Evolutionary conservation across 768 basidiomycete genomes (phyloP).

Genomic region (Pluteus cervinus): DNA sequence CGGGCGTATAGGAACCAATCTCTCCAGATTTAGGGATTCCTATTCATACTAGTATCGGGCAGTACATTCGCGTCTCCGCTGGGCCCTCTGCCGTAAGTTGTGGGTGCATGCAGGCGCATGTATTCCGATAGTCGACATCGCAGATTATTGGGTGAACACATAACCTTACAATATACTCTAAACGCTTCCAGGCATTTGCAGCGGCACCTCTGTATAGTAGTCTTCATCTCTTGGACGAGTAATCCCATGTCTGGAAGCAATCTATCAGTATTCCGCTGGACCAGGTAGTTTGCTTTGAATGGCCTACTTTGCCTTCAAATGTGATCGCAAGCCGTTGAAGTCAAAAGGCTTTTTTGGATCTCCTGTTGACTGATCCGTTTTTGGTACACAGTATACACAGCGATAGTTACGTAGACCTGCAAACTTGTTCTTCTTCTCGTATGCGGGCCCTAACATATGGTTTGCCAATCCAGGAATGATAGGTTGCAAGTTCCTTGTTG

Average conservation of each 20-base stretch:
- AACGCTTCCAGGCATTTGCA: too few species aligned
- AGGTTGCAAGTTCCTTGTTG: background rate
- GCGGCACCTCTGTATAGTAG: too few species aligned
- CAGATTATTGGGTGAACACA: too few species aligned
- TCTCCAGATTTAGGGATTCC: too few species aligned
- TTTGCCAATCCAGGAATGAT: background rate
- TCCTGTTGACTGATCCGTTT: background rate
- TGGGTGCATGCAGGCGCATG: too few species aligned
- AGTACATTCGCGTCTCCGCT: too few species aligned
- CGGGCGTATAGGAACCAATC: too few species aligned
- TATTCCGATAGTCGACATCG: too few species aligned
- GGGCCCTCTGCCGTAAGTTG: too few species aligned
- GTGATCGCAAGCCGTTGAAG: conserved; percentile 4
- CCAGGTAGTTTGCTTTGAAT: background rate
- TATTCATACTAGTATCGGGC: too few species aligned
- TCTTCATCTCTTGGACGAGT: conserved; percentile 1
- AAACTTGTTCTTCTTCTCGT: background rate
- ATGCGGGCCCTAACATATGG: background rate
- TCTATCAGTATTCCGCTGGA: background rate
- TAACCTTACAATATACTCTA: too few species aligned
- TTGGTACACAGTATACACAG: background rate
- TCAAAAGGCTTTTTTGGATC: background rate
- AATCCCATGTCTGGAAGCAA: conserved; percentile 1
- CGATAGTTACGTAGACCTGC: conserved; percentile 4
- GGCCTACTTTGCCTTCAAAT: conserved; percentile 3